phyloP scores from a whole-genome alignment of 2,329 filamentous ascomycete species.

The Hawksworthiomyces lignivorus region DNA sequence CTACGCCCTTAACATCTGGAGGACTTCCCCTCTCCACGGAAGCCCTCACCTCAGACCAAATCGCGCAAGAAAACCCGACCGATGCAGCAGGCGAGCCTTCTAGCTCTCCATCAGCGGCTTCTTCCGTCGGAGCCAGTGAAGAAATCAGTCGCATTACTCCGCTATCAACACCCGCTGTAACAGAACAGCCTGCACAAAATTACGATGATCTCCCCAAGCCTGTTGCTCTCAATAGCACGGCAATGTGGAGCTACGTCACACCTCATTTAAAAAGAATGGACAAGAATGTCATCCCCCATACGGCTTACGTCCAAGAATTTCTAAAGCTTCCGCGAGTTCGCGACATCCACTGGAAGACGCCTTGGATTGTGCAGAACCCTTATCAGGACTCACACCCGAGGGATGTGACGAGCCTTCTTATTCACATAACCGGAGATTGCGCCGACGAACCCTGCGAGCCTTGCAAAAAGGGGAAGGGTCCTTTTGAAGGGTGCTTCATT shows the following conservation, averaged over 20 bases:
- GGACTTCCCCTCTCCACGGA: too few relatives aligned
- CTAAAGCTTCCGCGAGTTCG: conserved; percentile 20
- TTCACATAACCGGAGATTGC: conserved; percentile 25
- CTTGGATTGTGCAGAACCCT: conserved; percentile 13
- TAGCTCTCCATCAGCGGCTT: background rate
- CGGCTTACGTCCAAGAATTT: conserved; percentile 18
- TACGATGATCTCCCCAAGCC: background rate
- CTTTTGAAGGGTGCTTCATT: conserved; percentile 22
- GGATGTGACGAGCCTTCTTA: conserved; percentile 22
- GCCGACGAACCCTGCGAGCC: conserved; percentile 18
- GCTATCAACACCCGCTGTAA: too few relatives aligned
- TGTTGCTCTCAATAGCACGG: background rate
- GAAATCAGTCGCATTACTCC: too few relatives aligned
- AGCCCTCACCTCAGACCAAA: background rate
- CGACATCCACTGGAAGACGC: conserved; percentile 22
- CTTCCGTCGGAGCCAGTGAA: background rate
- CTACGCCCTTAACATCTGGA: conserved; percentile 1
- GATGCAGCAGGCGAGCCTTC: background rate
- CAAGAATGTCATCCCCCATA: conserved; percentile 8
- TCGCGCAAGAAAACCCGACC: background rate
- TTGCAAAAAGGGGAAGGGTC: conserved; percentile 20
- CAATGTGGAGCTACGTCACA: conserved; percentile 22
- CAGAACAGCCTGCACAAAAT: background rate
- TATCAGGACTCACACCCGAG: conserved; percentile 18
- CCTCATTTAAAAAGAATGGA: conserved; percentile 15